These are phyloP conservation scores for Pythium brassicae DNA, from an alignment of 352 stramenopile species.

Conservation along the genomic window DNA sequence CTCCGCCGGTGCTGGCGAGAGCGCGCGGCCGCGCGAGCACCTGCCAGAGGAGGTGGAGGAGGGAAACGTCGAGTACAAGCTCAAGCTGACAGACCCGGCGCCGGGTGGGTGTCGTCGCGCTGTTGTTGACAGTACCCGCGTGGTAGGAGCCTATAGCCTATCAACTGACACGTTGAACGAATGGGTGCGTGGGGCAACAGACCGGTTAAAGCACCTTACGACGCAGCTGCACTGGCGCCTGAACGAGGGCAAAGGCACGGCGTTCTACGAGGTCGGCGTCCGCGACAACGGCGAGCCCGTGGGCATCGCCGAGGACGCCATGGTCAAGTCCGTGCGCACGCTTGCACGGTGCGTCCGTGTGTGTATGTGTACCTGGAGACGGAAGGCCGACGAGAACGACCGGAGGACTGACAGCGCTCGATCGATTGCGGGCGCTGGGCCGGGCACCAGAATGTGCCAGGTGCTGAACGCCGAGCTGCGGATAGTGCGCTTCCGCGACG, in stretches of 20 bases:
- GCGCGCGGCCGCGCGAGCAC: constrained; percentile 6
- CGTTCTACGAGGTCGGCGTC: constrained; percentile 87
- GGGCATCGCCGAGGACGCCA: constrained; percentile 57
- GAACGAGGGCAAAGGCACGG: constrained; percentile 80
- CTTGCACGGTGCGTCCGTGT: constrained; percentile 32
- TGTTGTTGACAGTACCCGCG: too few species aligned
- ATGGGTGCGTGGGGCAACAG: too few species aligned
- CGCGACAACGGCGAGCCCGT: constrained; percentile 76
- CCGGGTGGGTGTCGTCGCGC: constrained; percentile 20
- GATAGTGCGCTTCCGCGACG: constrained; percentile 54
- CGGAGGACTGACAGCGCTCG: too few species aligned
- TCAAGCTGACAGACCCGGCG: constrained; percentile 72
- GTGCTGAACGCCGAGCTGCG: constrained; percentile 63
- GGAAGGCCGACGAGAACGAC: too few species aligned
- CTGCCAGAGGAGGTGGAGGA: constrained; percentile 83
- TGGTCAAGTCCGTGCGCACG: constrained; percentile 69
- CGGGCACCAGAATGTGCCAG: constrained; percentile 57
- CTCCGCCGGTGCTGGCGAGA: background rate
- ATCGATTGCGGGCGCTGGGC: background rate
- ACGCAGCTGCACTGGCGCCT: constrained; percentile 90
- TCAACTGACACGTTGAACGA: too few species aligned
- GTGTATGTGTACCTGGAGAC: background rate
- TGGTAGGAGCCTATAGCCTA: too few species aligned
- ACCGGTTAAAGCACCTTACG: constrained; percentile 80
- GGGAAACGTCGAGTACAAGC: constrained; percentile 90